phyloP scores from a whole-genome alignment of 1,139 yeast genomes.

The Debaryomyces coudertii region DNA sequence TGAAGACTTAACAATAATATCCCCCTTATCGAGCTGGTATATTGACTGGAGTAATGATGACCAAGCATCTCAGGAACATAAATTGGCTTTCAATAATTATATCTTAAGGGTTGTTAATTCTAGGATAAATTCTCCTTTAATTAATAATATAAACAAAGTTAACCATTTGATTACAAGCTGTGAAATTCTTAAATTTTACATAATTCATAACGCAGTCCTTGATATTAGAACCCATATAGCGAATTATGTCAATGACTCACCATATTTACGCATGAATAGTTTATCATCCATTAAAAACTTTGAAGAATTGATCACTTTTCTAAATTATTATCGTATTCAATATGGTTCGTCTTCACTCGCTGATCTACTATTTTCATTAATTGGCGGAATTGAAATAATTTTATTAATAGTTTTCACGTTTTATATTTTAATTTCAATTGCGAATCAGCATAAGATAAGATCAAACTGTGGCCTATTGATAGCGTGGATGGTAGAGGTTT shows the following conservation, averaged over 20 bases:
- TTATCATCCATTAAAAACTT: background rate
- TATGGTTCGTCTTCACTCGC: conserved; percentile 16
- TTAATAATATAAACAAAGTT: conserved; percentile 46
- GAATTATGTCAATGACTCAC: background rate
- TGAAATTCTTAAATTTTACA: conserved; percentile 38
- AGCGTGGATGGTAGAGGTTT: conserved; percentile 60
- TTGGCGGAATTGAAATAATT: conserved; percentile 14
- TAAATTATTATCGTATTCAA: conserved; percentile 25
- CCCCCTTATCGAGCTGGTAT: conserved; percentile 27
- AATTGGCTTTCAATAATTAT: conserved; percentile 19
- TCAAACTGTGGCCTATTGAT: conserved; percentile 61
- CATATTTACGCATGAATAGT: background rate
- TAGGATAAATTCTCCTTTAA: conserved; percentile 28
- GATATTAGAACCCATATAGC: conserved; percentile 1
- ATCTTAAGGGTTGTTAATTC: conserved; percentile 32
- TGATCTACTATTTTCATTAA: conserved; percentile 13
- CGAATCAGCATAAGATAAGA: conserved; percentile 57
- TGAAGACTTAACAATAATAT: conserved; percentile 17
- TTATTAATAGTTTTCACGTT: conserved; percentile 13
- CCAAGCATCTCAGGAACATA: background rate
- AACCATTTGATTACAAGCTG: conserved; percentile 58
- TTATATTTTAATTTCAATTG: conserved; percentile 47
- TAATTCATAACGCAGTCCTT: conserved; percentile 21
- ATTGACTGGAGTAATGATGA: conserved; percentile 12
- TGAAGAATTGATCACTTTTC: conserved; percentile 15